Percentiles rank a stretch among this genome's conserved stretches.
phyloP scores from a whole-genome alignment of 2,329 filamentous ascomycete genomes.

The Epichloe elymi region DNA sequence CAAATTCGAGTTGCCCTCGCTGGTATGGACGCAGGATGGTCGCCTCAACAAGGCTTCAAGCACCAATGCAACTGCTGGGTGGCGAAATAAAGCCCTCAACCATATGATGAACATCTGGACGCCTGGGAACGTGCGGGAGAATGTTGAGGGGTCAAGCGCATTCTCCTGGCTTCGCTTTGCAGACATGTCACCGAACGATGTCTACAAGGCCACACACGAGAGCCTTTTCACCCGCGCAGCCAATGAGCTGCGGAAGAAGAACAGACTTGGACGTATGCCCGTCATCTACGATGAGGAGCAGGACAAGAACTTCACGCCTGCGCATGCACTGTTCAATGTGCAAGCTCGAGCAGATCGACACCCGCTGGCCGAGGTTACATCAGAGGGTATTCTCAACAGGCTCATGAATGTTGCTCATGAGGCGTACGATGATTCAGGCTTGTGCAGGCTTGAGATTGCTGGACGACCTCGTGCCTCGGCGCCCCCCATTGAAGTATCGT shows the following conservation, averaged over 20 bases:
- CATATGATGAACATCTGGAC: slow-evolving; percentile 87
- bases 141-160: slow-evolving; percentile 43
- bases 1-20: slow-evolving; percentile 66
- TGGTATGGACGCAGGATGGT: slow-evolving; percentile 72
- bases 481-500: slow-evolving; percentile 77
- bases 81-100: slow-evolving; percentile 61
- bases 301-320: slow-evolving; percentile 50
- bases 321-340: slow-evolving; percentile 73
- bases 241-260: slow-evolving; percentile 38
- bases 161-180: slow-evolving; percentile 90
- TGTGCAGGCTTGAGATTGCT: slow-evolving; percentile 69
- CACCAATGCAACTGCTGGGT: slow-evolving; percentile 65
- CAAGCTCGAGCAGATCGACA: slow-evolving; percentile 52
- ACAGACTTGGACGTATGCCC: slow-evolving; percentile 52
- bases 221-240: slow-evolving; percentile 64
- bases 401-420: slow-evolving; percentile 67
- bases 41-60: slow-evolving; percentile 60
- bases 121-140: slow-evolving; percentile 61
- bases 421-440: slow-evolving; percentile 54
- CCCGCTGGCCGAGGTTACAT: slow-evolving; percentile 55
- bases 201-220: slow-evolving; percentile 53
- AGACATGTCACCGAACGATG: slow-evolving; percentile 62
- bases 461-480: slow-evolving; percentile 67
- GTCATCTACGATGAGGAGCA: slow-evolving; percentile 57
- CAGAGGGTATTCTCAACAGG: slow-evolving; percentile 57